Conservation (phyloP, 805 yeast species). For the Yamadazyma scolyti region DNA sequence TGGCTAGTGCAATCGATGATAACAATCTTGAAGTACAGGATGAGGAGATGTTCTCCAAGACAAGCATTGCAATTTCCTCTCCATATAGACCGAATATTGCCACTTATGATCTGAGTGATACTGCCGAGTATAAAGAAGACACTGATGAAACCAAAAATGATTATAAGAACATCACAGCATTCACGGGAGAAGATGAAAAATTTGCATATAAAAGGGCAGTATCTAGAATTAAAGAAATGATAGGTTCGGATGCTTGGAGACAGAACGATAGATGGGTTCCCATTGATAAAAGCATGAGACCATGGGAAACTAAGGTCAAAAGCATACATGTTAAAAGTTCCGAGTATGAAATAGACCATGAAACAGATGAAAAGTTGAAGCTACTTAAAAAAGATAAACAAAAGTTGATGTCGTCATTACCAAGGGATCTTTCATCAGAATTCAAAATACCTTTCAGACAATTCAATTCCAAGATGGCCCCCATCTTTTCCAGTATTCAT, state of each 20-base stretch:
- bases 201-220: conserved; percentile 73
- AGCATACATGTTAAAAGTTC: too few species aligned
- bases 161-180: conserved; percentile 48
- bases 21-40: conserved; percentile 50
- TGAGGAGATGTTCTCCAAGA: conserved; percentile 67
- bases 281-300: conserved; percentile 46
- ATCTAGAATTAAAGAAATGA: conserved; percentile 60
- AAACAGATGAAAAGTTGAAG: neutral
- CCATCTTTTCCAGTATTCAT: conserved; percentile 30
- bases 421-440: conserved; percentile 20
- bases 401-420: conserved; percentile 11
- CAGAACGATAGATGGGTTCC: conserved; percentile 50
- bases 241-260: conserved; percentile 52
- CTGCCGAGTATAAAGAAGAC: conserved; percentile 16
- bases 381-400: neutral
- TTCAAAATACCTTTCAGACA: conserved; percentile 18
- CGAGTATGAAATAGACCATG: neutral
- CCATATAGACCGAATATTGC: conserved; percentile 72
- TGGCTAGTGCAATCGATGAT: conserved; percentile 17
- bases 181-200: conserved; percentile 75
- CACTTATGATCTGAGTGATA: conserved; percentile 51
- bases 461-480: conserved; percentile 21
- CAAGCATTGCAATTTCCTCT: conserved; percentile 52
- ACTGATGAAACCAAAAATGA: conserved; percentile 13
- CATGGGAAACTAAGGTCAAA: conserved; percentile 42